Percentiles rank a stretch among this genome's conserved stretches.
Evolutionary conservation across 495 filamentous ascomycete species (phyloP).

Genomic region (Zalerion maritima): DNA sequence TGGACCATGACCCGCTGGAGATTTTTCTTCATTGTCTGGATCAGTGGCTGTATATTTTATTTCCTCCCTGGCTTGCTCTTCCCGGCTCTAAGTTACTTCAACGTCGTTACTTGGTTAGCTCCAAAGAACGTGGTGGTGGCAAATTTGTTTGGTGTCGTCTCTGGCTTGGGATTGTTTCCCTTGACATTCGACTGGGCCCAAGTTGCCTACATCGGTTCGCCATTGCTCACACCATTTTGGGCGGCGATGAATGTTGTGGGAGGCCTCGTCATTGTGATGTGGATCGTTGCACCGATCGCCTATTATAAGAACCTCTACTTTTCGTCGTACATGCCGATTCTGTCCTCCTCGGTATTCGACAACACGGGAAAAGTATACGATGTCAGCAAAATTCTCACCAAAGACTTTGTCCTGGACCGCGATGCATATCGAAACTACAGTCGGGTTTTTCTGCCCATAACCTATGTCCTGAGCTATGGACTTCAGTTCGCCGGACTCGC

Average conservation of each 20-base stretch:
- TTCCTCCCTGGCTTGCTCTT: constrained; percentile 76
- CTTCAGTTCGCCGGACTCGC: constrained; percentile 69
- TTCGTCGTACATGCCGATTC: constrained; percentile 67
- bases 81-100: constrained; percentile 82
- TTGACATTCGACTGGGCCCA: constrained; percentile 92
- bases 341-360: constrained; percentile 64
- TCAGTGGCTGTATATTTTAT: constrained; percentile 56
- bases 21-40: constrained; percentile 66
- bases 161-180: constrained; percentile 72
- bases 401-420: constrained; percentile 55
- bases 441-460: constrained; percentile 67
- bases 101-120: constrained; percentile 79
- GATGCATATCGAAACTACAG: constrained; percentile 61
- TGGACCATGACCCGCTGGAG: constrained; percentile 70
- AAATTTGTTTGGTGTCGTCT: constrained; percentile 73
- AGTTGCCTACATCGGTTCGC: constrained; percentile 80
- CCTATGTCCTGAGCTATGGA: constrained; percentile 67
- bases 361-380: constrained; percentile 66
- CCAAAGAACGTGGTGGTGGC: constrained; percentile 63
- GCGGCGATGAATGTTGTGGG: constrained; percentile 79
- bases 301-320: constrained; percentile 69
- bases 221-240: constrained; percentile 80
- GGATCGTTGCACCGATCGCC: constrained; percentile 68
- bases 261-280: constrained; percentile 76
- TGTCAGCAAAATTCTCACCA: constrained; percentile 57